phyloP scores from a whole-genome alignment of 208 protist genomes.

The Crithidia expoeki region DNA sequence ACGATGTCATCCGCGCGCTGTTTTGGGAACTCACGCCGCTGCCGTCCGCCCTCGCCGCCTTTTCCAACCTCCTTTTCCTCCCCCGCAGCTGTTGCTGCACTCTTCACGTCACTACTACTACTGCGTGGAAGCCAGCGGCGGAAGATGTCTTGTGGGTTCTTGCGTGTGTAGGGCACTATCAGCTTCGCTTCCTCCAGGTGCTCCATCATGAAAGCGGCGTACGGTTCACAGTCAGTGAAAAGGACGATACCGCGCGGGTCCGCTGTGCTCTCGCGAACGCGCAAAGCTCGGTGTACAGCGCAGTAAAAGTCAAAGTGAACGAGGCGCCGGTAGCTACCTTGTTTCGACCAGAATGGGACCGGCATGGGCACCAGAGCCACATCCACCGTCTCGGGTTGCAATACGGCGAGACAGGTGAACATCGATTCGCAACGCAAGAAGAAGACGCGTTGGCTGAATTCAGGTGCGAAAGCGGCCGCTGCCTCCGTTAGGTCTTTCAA shows the following conservation, averaged over 20 bases:
- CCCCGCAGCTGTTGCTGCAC: too few relatives aligned
- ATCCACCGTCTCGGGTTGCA: conserved; percentile 48
- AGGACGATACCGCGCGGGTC: conserved; percentile 77
- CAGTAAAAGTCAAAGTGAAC: conserved; percentile 74
- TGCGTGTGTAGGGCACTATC: conserved; percentile 83
- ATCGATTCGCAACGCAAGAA: conserved; percentile 82
- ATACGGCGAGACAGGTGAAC: conserved; percentile 62
- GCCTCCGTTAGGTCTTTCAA: conserved; percentile 54
- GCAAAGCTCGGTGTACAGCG: conserved; percentile 52
- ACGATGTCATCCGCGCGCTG: conserved; percentile 25
- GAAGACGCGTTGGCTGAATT: conserved; percentile 37
- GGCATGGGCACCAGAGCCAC: conserved; percentile 79
- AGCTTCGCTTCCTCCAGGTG: conserved; percentile 81
- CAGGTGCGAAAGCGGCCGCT: conserved; percentile 23
- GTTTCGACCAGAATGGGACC: conserved; percentile 63
- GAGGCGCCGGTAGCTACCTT: conserved; percentile 71
- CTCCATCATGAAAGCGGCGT: conserved; percentile 86
- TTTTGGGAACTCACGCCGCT: conserved; percentile 20
- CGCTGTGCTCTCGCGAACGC: conserved; percentile 25
- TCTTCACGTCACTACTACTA: too few relatives aligned
- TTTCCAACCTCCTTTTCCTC: neutral
- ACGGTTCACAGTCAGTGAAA: conserved; percentile 78
- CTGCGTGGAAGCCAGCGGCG: conserved; percentile 43
- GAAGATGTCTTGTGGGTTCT: conserved; percentile 53
- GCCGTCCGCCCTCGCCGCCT: conserved; percentile 4